Conservation (phyloP, 768 basidiomycete genomes). For the Xerocomellus intermedius region DNA sequence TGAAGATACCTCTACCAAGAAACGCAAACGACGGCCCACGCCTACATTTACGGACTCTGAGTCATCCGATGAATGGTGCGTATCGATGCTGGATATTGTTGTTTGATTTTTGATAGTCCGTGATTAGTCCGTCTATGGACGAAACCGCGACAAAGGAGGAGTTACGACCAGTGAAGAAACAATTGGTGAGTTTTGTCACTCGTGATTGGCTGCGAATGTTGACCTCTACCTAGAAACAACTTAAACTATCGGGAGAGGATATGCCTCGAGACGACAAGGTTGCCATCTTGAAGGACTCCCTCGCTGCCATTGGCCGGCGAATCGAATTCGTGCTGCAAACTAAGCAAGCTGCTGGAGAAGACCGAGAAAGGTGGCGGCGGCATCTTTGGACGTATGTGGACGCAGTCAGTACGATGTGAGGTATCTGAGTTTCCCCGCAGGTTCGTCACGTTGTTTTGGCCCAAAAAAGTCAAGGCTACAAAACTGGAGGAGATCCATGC, state of each 20-base stretch:
- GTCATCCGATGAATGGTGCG: constrained; percentile 88
- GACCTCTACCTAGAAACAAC: constrained; percentile 69
- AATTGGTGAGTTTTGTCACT: constrained; percentile 58
- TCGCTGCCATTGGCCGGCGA: constrained; percentile 88
- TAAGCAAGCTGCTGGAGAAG: constrained; percentile 78
- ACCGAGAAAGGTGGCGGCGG: constrained; percentile 83
- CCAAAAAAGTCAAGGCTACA: constrained; percentile 90
- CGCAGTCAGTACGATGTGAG: background rate
- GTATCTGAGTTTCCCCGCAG: constrained; percentile 38
- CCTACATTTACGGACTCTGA: constrained; percentile 96
- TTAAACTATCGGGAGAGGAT: constrained; percentile 90
- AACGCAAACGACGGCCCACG: constrained; percentile 91
- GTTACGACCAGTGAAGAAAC: constrained; percentile 93
- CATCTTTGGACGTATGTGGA: constrained; percentile 93
- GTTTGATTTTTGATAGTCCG: constrained; percentile 5
- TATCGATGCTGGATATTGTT: constrained; percentile 13
- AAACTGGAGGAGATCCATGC: constrained; percentile 95
- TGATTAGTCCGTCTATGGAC: constrained; percentile 87
- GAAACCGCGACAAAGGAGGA: constrained; percentile 92
- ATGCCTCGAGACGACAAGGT: constrained; percentile 97
- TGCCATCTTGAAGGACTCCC: constrained; percentile 90
- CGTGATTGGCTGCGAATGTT: background rate
- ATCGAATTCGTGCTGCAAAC: constrained; percentile 80
- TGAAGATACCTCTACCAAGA: constrained; percentile 63
- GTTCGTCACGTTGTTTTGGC: constrained; percentile 97